Conservation (phyloP, 2,329 filamentous ascomycete genomes). For the Sordariomycetes sp. region DNA sequence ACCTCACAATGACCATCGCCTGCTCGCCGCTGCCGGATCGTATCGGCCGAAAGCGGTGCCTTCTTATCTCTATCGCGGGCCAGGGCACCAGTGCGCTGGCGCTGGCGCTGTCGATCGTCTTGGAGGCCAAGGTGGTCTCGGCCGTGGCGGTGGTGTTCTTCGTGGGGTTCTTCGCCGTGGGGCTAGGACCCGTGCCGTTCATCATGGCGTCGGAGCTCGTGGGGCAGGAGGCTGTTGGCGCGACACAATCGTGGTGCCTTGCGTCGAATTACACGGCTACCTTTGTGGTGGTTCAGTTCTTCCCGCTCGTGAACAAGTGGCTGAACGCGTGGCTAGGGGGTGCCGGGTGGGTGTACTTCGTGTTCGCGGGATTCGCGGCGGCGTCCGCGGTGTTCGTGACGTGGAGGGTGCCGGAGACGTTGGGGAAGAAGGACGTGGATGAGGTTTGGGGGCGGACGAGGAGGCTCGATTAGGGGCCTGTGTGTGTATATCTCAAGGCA, state of each 20-base stretch:
- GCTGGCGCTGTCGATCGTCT: slow-evolving; percentile 71
- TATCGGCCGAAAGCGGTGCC: slow-evolving; percentile 76
- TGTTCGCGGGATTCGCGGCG: slow-evolving; percentile 70
- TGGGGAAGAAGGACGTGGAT: slow-evolving; percentile 70
- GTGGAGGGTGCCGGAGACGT: slow-evolving; percentile 75
- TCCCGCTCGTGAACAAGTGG: slow-evolving; percentile 72
- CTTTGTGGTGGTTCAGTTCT: slow-evolving; percentile 89
- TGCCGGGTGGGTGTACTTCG: slow-evolving; percentile 72
- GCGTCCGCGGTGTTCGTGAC: slow-evolving; percentile 62
- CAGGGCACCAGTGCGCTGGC: slow-evolving; percentile 72
- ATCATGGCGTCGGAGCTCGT: slow-evolving; percentile 89
- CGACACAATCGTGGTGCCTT: slow-evolving; percentile 80
- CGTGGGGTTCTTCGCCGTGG: slow-evolving; percentile 81
- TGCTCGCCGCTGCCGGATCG: slow-evolving; percentile 81
- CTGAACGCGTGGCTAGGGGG: slow-evolving; percentile 55
- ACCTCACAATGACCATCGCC: slow-evolving; percentile 70
- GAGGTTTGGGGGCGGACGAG: slow-evolving; percentile 78
- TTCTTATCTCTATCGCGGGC: slow-evolving; percentile 72
- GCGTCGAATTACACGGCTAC: slow-evolving; percentile 85
- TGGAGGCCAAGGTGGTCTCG: slow-evolving; percentile 62
- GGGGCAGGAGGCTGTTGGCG: slow-evolving; percentile 79
- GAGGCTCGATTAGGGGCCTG: slow-evolving; percentile 31
- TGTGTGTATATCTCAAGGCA: neutral
- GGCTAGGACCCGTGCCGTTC: slow-evolving; percentile 88
- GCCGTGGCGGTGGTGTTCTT: slow-evolving; percentile 76